phyloP scores from a whole-genome alignment of 495 filamentous ascomycete genomes.

The Cryomyces antarcticus region DNA sequence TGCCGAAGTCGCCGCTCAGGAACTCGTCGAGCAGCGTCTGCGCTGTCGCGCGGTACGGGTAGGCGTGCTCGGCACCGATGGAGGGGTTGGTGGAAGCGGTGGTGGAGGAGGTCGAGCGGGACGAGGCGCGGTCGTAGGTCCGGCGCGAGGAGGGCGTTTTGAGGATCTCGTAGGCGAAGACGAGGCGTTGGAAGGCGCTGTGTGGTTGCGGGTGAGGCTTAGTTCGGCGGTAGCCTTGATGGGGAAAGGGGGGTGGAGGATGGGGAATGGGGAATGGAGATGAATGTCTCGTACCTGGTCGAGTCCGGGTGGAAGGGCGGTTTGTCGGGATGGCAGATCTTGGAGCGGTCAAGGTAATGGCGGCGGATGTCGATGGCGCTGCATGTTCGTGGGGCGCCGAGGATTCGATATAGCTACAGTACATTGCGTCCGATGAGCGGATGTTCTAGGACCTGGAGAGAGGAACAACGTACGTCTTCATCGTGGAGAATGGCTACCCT shows the following conservation, averaged over 20 bases:
- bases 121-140: constrained; percentile 20
- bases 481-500: background rate
- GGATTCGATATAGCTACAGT: background rate
- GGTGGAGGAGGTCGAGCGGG: constrained; percentile 4
- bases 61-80: constrained; percentile 1
- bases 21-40: constrained; percentile 23
- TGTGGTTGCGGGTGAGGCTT: background rate
- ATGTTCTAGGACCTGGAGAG: too few species aligned
- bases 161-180: constrained; percentile 24
- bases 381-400: constrained; percentile 10
- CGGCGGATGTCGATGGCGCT: constrained; percentile 21
- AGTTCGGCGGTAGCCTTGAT: too few species aligned
- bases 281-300: constrained; percentile 9
- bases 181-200: constrained; percentile 24
- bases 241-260: too few species aligned
- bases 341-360: constrained; percentile 23
- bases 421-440: background rate
- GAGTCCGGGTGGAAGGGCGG: constrained; percentile 18
- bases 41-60: constrained; percentile 1
- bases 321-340: constrained; percentile 25
- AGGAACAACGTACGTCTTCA: background rate
- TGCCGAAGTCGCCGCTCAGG: constrained; percentile 21
- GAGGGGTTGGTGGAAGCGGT: constrained; percentile 12
- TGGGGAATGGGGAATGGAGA: background rate
- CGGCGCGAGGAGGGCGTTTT: constrained; percentile 18